These are phyloP conservation scores for Verticillium klebahnii DNA, from an alignment of 2,329 filamentous ascomycete species.

Conservation along the genomic window DNA sequence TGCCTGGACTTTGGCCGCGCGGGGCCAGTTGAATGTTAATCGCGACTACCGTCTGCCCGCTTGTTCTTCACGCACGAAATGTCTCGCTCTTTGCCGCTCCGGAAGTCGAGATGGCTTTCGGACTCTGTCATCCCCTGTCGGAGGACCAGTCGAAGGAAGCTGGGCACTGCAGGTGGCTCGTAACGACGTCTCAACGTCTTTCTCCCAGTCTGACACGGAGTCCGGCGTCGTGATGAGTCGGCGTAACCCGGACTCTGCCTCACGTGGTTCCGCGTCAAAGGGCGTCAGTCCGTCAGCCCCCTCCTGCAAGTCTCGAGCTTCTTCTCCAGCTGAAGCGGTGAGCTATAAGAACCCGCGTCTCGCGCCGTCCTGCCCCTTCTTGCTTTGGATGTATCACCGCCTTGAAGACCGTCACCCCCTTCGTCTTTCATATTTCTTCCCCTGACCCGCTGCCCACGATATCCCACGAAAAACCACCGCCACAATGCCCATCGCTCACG, in stretches of 20 bases:
- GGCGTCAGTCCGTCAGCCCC: neutral
- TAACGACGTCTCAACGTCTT: too few relatives aligned
- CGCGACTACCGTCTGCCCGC: neutral
- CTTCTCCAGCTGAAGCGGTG: neutral
- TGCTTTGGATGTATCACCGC: too few relatives aligned
- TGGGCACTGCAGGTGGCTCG: too few relatives aligned
- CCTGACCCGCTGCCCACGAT: neutral
- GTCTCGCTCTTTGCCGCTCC: too few relatives aligned
- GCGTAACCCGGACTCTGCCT: neutral
- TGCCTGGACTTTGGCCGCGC: neutral
- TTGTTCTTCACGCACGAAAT: neutral
- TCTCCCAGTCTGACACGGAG: too few relatives aligned
- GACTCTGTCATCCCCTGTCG: too few relatives aligned
- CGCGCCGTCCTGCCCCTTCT: neutral
- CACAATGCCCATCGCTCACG: conserved; percentile 31
- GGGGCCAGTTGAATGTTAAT: neutral
- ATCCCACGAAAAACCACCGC: neutral
- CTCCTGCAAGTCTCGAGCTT: neutral
- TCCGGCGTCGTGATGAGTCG: neutral
- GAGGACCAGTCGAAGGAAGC: neutral
- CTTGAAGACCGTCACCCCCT: neutral
- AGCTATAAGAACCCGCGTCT: neutral
- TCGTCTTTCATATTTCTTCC: neutral
- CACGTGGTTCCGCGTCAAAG: neutral
- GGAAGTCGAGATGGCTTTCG: too few relatives aligned